Percentiles rank a stretch among this genome's conserved stretches.
These are phyloP conservation scores for Wickerhamomyces silvicola DNA, from an alignment of 805 yeast species.

Conservation along the genomic window DNA sequence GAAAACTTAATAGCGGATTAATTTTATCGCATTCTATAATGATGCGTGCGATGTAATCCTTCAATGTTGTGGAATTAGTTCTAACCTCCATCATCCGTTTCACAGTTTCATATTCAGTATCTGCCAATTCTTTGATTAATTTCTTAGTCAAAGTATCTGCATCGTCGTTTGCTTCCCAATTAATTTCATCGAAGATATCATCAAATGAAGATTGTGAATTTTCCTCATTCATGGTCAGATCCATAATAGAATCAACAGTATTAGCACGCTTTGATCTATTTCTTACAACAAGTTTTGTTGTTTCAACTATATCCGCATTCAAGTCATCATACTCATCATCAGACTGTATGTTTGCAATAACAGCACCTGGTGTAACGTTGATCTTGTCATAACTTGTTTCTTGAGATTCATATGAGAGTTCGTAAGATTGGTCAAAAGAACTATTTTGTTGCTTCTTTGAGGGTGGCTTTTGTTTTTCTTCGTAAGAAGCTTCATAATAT, in stretches of 20 bases:
- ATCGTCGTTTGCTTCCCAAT: conserved; percentile 69
- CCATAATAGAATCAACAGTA: conserved; percentile 27
- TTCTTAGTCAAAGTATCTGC: conserved; percentile 51
- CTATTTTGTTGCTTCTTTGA: conserved; percentile 5
- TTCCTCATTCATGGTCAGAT: conserved; percentile 12
- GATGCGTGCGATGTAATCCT: conserved; percentile 36
- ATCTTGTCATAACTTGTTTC: conserved; percentile 5
- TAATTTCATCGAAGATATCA: conserved; percentile 69
- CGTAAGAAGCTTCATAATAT: conserved; percentile 11
- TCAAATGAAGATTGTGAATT: conserved; percentile 32
- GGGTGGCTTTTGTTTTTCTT: conserved; percentile 3
- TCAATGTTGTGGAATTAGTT: conserved; percentile 35
- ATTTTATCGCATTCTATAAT: conserved; percentile 48
- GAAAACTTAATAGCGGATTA: conserved; percentile 47
- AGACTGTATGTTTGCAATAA: conserved; percentile 8
- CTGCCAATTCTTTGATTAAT: conserved; percentile 51
- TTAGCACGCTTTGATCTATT: conserved; percentile 18
- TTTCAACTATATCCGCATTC: conserved; percentile 6
- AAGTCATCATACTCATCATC: conserved; percentile 18
- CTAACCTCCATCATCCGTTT: conserved; percentile 47
- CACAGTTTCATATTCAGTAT: conserved; percentile 57
- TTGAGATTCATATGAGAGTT: conserved; percentile 10
- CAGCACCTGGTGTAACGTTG: conserved; percentile 12
- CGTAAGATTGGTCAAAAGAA: conserved; percentile 16
- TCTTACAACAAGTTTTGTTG: conserved; percentile 5